These are phyloP conservation scores for Tolypocladium cylindrosporum DNA, from an alignment of 2,329 filamentous ascomycete species.

Conservation along the genomic window DNA sequence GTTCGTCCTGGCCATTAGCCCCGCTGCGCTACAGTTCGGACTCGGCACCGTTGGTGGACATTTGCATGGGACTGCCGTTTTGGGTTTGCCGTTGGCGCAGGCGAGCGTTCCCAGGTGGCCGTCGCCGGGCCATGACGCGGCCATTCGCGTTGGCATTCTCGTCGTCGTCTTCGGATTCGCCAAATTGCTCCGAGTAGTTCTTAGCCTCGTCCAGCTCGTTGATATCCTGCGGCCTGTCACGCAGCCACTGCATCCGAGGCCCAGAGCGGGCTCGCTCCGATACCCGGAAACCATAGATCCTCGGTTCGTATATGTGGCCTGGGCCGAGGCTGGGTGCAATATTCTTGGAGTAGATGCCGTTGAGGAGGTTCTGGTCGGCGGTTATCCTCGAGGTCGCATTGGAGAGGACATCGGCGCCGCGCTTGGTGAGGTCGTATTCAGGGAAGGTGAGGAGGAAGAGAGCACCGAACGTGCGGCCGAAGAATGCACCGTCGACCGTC, in stretches of 20 bases:
- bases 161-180: constrained; percentile 50
- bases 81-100: constrained; percentile 34
- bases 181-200: constrained; percentile 40
- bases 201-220: constrained; percentile 75
- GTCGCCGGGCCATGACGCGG: constrained; percentile 30
- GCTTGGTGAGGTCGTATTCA: constrained; percentile 78
- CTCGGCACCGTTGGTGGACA: constrained; percentile 47
- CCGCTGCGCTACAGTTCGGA: constrained; percentile 36
- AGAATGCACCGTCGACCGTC: constrained; percentile 95
- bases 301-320: constrained; percentile 82
- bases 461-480: constrained; percentile 92
- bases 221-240: constrained; percentile 71
- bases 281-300: constrained; percentile 93
- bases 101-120: constrained; percentile 30
- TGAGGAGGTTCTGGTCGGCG: constrained; percentile 50
- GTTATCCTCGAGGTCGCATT: constrained; percentile 21
- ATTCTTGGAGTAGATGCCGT: constrained; percentile 79
- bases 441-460: constrained; percentile 98
- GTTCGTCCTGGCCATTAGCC: background rate
- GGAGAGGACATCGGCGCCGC: constrained; percentile 50
- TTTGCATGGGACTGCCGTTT: constrained; percentile 46
- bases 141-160: constrained; percentile 39
- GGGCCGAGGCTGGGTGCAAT: constrained; percentile 78
- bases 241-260: constrained; percentile 93
- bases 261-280: constrained; percentile 83